phyloP scores from a whole-genome alignment of 2,329 filamentous ascomycete species.

The Aspergillus luchuensis region DNA sequence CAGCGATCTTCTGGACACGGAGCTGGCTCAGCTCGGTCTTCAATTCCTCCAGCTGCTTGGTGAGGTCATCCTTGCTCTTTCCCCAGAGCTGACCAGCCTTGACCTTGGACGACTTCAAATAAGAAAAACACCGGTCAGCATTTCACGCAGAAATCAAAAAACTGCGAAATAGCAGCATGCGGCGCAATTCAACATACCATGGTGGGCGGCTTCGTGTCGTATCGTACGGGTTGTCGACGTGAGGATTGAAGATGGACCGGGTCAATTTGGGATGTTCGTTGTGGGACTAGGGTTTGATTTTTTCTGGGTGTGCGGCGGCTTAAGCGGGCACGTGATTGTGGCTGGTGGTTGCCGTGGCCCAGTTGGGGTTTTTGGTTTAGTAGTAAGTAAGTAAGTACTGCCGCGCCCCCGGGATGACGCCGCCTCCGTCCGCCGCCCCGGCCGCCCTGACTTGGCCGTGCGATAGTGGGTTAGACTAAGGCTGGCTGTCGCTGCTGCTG shows the following conservation, averaged over 20 bases:
- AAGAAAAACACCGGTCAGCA: conserved; percentile 27
- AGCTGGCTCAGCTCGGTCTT: conserved; percentile 96
- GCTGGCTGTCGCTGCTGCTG: neutral
- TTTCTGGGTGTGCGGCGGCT: conserved; percentile 32
- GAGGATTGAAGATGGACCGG: conserved; percentile 46
- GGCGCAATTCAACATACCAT: conserved; percentile 42
- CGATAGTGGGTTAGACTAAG: neutral
- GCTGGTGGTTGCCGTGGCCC: conserved; percentile 14
- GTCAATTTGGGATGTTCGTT: conserved; percentile 44
- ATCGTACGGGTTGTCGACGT: conserved; percentile 50
- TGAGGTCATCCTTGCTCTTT: conserved; percentile 99
- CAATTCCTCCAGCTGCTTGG: conserved; percentile 90
- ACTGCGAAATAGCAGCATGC: conserved; percentile 9
- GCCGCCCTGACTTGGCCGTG: neutral
- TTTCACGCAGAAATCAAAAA: conserved; percentile 4
- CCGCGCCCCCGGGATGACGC: conserved; percentile 4
- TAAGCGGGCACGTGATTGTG: conserved; percentile 38
- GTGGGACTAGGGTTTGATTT: conserved; percentile 51
- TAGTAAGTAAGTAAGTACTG: neutral
- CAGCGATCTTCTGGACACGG: conserved; percentile 96
- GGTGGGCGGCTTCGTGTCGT: conserved; percentile 44
- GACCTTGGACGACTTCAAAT: conserved; percentile 68
- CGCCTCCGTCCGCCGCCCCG: conserved; percentile 8
- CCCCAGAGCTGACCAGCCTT: conserved; percentile 96
- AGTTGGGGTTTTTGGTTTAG: neutral